These are phyloP conservation scores for Coemansia sp. DNA, from an alignment of 192 early-diverging fungal species.

Conservation along the genomic window DNA sequence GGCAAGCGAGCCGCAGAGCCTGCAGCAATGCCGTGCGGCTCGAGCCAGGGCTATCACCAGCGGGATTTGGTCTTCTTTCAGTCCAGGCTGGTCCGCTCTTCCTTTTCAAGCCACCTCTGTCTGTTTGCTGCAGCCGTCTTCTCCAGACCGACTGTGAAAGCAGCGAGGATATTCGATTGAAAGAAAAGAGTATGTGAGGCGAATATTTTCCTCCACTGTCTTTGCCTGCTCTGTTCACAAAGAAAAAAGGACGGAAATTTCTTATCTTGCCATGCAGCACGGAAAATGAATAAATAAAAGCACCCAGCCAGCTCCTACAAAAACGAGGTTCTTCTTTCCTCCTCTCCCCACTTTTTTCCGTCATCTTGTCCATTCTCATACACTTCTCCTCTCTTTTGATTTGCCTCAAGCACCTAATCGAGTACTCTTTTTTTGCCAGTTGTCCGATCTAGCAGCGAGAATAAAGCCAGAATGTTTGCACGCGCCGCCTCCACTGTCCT, in stretches of 20 bases:
- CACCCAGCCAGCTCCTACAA: too few relatives aligned
- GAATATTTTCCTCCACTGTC: too few relatives aligned
- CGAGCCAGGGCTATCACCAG: background rate
- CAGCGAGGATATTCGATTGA: too few relatives aligned
- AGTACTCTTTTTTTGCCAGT: background rate
- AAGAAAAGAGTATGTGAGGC: too few relatives aligned
- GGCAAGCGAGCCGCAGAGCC: background rate
- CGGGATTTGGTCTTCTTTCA: background rate
- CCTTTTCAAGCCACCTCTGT: too few relatives aligned
- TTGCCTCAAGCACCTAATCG: background rate
- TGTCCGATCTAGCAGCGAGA: too few relatives aligned
- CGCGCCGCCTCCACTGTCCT: conserved; percentile 32
- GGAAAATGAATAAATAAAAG: too few relatives aligned
- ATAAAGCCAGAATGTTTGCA: conserved; percentile 34
- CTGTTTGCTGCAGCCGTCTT: too few relatives aligned
- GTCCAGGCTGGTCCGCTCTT: too few relatives aligned
- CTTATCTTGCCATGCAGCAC: too few relatives aligned
- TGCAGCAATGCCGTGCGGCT: conserved; percentile 1
- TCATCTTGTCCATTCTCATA: background rate
- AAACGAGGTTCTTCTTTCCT: background rate
- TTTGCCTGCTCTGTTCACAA: too few relatives aligned
- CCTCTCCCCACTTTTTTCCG: background rate
- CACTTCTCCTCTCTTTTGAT: background rate
- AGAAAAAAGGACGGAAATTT: too few relatives aligned
- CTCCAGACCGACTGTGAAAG: background rate